phyloP scores from a whole-genome alignment of 2,329 filamentous ascomycete genomes.

The Lecanicillium sp. region DNA sequence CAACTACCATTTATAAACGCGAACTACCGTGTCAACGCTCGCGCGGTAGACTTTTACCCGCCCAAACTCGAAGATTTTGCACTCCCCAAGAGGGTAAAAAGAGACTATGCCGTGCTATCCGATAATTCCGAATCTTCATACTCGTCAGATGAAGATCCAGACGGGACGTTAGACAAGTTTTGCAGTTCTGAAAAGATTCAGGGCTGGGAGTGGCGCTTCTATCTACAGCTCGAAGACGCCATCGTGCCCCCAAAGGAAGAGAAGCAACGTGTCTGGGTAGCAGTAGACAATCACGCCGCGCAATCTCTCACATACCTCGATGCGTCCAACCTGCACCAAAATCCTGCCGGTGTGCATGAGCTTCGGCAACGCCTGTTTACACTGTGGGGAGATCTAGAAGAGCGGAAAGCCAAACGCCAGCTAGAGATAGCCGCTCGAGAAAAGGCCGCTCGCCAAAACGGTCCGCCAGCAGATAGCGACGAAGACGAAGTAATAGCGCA shows the following conservation, averaged over 20 bases:
- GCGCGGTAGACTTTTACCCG: conserved; percentile 79
- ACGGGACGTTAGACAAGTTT: conserved; percentile 11
- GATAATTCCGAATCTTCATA: conserved; percentile 17
- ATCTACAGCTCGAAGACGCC: conserved; percentile 68
- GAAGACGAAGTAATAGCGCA: conserved; percentile 14
- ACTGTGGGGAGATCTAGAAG: conserved; percentile 82
- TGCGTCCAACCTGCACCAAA: conserved; percentile 46
- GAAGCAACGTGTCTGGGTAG: conserved; percentile 51
- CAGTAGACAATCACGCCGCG: conserved; percentile 52
- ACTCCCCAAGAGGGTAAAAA: conserved; percentile 28
- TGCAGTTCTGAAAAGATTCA: conserved; percentile 14
- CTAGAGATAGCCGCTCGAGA: conserved; percentile 17
- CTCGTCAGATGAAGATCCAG: conserved; percentile 12
- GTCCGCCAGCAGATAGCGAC: conserved; percentile 30
- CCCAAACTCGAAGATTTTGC: conserved; percentile 63
- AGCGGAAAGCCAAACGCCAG: conserved; percentile 44
- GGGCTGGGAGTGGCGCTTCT: conserved; percentile 78
- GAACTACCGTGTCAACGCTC: conserved; percentile 60
- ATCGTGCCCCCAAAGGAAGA: conserved; percentile 20
- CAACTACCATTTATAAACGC: conserved; percentile 66
- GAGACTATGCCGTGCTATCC: conserved; percentile 39
- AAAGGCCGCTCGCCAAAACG: conserved; percentile 16
- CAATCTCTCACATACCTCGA: conserved; percentile 41
- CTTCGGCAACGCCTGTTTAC: conserved; percentile 65
- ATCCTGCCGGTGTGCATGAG: conserved; percentile 35